Percentiles rank a stretch among this genome's conserved stretches.
These are phyloP conservation scores for Russula compacta DNA, from an alignment of 768 basidiomycete species.

Conservation along the genomic window DNA sequence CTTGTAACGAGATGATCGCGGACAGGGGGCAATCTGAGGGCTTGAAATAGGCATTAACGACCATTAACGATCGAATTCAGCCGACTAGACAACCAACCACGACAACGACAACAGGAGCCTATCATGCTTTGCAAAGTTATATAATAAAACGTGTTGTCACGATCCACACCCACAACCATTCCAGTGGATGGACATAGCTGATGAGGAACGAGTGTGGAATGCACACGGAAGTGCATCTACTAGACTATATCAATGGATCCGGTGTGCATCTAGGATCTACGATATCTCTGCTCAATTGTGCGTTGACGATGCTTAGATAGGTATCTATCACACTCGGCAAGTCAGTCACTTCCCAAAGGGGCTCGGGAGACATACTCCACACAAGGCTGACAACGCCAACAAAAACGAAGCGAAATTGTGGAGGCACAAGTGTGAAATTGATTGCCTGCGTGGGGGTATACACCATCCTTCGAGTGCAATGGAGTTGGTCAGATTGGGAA, in stretches of 20 bases:
- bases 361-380: constrained; percentile 52
- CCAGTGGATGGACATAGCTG: not conserved
- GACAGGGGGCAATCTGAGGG: too few relatives aligned
- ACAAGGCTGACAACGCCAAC: constrained; percentile 72
- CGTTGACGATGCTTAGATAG: constrained; percentile 11
- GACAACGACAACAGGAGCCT: too few relatives aligned
- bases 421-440: constrained; percentile 72
- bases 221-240: not conserved
- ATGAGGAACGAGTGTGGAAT: not conserved
- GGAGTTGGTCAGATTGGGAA: not conserved
- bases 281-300: not conserved
- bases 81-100: too few relatives aligned
- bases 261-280: not conserved
- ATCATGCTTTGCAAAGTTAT: too few relatives aligned
- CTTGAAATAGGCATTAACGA: too few relatives aligned
- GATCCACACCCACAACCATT: too few relatives aligned
- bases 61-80: too few relatives aligned
- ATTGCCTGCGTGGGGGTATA: constrained; percentile 69
- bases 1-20: too few relatives aligned
- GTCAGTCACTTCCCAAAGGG: not conserved
- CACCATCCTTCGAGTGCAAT: constrained; percentile 41
- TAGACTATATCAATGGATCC: not conserved
- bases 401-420: constrained; percentile 64
- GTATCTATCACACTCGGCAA: constrained; percentile 3
- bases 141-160: too few relatives aligned